Base-by-base conservation (phyloP, 1,284 basidiomycete species). In the Cronartium quercuum region DNA sequence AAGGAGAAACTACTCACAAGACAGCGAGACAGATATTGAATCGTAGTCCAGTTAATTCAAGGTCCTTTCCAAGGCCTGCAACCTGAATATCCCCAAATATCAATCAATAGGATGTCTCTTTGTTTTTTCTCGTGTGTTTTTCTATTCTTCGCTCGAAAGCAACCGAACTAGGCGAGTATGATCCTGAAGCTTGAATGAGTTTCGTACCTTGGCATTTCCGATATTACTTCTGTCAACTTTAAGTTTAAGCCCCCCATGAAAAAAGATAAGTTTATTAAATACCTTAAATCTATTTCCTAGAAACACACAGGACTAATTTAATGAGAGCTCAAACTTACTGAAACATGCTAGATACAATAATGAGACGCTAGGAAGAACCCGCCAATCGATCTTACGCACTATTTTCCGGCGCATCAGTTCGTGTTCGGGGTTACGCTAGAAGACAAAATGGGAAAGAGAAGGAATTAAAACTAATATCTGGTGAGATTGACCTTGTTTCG, bases 181-280 rank as follows among this genome's bases (percentile, higher is more conserved):
- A 63, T 35, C n/a, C 47, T n/a, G 6, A 3, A 55, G 12, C 35
- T 29, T 24, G 44, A 24, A 7, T 58, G 12, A 38, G 13, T 18
- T 13, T 62, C 44, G 21, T 18, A 73, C 70, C 63, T 73, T 73
- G 35, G 70, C 70, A 58, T 73, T 73, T 57, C 76, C 76, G 51
- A 76, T 63, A 35, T 68, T 74, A 15, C 70, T 76, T 6, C 76
- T 55, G 58, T 76, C 76, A 65, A 76, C 74, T 68, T 51, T 5
- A 3, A 12, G 12, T 10, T 5, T n/a, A n/a, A n/a, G n/a, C n/a
- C n/a, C n/a, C n/a, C n/a, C n/a, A n/a, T n/a, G n/a, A n/a, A n/a
- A n/a, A n/a, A n/a, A n/a, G n/a, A n/a, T n/a, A n/a, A n/a, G n/a
- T n/a, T n/a, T n/a, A n/a, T n/a, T n/a, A n/a, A n/a, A n/a, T n/a